Base-by-base conservation (phyloP, 371 early-diverging fungal species). In the Mortierella sp. region DNA sequence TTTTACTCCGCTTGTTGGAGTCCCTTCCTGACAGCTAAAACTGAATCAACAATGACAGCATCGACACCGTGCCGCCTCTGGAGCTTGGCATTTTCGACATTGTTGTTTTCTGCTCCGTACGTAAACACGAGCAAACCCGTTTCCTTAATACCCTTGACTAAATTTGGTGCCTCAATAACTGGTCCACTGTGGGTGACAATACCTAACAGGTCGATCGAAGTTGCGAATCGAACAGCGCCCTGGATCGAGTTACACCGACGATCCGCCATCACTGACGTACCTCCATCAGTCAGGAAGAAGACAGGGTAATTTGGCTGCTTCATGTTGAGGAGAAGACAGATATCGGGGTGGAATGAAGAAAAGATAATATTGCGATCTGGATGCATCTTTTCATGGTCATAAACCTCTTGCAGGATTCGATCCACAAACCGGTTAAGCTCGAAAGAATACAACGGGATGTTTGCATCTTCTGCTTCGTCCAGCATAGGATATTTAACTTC, bases 401-500 rank as follows among this genome's bases (percentile, higher is more conserved):
- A 93, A 3, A 96, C 93, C 52, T 92, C 92, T 26, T 93, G 78
- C 2, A 98, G 83, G 55, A 98, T 95, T 18, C 88, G 84, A 76
- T 98, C 98, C 9, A 96, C 93, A 77, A 93, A 98, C 35, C 88
- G 83, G 77, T 98, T 98, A 69, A 96, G 84, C 76, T 98, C 98
- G 63, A 90, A 91, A 52, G 84, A 88, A 45, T 81, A 87, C 62
- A 74, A 68, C 0, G 85, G 88, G 22, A 92, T 71, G 35, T 90
- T 88, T 49, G 91, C 92, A 30, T 86, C 87, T 83, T 95, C 95
- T 16, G 95, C 94, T 77, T 98, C 98, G 68, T 96, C 93, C 22
- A 91, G 84, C 90, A 94, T 92, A 0, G 99, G 98, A 75, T 99
- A 98, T 84, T 99, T 99, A 75, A 99, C 91, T 84, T 99, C 99